phyloP scores from a whole-genome alignment of 768 basidiomycete genomes.

The Epithele typhae region DNA sequence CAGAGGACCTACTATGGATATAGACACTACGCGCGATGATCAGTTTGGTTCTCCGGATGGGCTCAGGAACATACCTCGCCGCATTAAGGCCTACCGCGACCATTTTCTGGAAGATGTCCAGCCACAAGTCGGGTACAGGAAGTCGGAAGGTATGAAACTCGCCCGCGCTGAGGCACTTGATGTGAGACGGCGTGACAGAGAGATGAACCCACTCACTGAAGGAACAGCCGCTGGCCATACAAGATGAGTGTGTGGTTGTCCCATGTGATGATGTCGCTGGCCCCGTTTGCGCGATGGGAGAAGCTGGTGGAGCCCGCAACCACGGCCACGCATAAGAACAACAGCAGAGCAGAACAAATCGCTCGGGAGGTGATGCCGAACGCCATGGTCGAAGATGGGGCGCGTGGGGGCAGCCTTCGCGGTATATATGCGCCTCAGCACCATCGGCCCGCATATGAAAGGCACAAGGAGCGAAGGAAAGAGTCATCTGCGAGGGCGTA shows the following conservation, averaged over 20 bases:
- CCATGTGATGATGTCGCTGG: conserved; percentile 41
- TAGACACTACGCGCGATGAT: conserved; percentile 42
- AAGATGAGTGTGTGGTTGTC: conserved; percentile 73
- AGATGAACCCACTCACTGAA: conserved; percentile 48
- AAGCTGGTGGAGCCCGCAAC: no score
- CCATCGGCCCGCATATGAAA: no score
- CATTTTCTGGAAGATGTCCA: conserved; percentile 75
- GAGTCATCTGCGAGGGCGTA: no score
- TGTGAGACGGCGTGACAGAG: not conserved
- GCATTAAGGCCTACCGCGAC: conserved; percentile 80
- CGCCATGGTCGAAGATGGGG: no score
- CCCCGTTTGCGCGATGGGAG: conserved; percentile 9
- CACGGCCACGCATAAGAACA: no score
- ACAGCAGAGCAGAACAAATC: no score
- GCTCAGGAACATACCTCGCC: conserved; percentile 36
- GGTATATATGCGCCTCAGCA: no score
- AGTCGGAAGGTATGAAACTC: conserved; percentile 84
- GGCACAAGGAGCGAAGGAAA: no score
- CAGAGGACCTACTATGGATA: conserved; percentile 48
- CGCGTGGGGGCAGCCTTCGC: no score
- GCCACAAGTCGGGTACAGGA: conserved; percentile 76
- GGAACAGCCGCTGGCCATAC: conserved; percentile 64
- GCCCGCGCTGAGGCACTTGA: conserved; percentile 51
- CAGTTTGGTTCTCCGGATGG: not conserved
- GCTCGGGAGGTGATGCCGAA: no score